These are phyloP conservation scores for Arthrobotrys sinensis DNA, from an alignment of 2,329 filamentous ascomycete species.

Conservation along the genomic window DNA sequence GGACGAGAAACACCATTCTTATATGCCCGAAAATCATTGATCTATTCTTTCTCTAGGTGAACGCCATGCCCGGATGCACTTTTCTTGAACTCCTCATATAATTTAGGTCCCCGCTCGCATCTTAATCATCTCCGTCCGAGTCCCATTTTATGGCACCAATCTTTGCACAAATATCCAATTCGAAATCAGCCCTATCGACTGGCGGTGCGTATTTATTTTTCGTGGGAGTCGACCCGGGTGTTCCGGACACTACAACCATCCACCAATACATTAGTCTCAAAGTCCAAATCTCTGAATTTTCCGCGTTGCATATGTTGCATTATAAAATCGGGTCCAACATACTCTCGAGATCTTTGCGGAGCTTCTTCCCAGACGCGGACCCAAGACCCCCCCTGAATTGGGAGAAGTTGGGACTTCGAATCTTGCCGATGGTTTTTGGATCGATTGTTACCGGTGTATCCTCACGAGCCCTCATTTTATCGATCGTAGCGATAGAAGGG, in stretches of 20 bases:
- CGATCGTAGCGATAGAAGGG: slow-evolving; percentile 32
- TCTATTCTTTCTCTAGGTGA: neutral
- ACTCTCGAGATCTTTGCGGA: slow-evolving; percentile 41
- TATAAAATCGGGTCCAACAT: slow-evolving; percentile 37
- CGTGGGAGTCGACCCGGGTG: slow-evolving; percentile 21
- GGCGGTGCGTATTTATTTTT: slow-evolving; percentile 8
- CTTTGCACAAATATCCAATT: slow-evolving; percentile 41
- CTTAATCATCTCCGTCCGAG: slow-evolving; percentile 32
- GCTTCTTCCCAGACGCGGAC: slow-evolving; percentile 17
- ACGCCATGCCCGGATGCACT: neutral
- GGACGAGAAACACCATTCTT: too few relatives aligned
- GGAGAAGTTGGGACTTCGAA: slow-evolving; percentile 45
- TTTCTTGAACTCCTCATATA: neutral
- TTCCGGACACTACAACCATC: slow-evolving; percentile 12
- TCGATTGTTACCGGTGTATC: slow-evolving; percentile 32
- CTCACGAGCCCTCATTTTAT: slow-evolving; percentile 31
- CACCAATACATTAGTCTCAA: neutral
- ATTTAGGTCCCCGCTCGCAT: neutral
- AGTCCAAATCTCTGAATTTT: neutral
- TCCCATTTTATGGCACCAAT: slow-evolving; percentile 55
- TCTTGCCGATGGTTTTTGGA: slow-evolving; percentile 46
- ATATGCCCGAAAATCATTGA: too few relatives aligned
- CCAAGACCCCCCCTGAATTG: slow-evolving; percentile 37
- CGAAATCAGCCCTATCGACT: slow-evolving; percentile 35
- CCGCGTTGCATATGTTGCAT: slow-evolving; percentile 52